Conservation (phyloP, 257 asterid genomes). For the Nicotiana tomentosiformis region DNA sequence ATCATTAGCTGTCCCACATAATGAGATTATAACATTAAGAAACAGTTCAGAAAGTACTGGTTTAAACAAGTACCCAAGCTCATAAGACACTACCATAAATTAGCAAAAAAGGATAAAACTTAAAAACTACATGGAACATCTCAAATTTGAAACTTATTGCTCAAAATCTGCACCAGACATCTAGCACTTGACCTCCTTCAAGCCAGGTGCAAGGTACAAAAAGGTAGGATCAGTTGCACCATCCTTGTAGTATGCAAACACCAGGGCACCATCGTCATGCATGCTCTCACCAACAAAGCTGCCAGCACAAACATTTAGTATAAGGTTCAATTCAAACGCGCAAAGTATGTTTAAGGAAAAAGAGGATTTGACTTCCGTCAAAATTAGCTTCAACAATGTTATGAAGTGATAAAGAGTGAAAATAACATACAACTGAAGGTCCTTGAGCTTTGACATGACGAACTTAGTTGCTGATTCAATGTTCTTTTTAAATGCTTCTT, state of each 20-base stretch:
- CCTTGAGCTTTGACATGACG: constrained; percentile 55
- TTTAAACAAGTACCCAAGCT: not conserved
- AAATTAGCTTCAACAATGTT: not conserved
- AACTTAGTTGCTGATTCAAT: constrained; percentile 78
- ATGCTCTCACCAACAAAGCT: constrained; percentile 95
- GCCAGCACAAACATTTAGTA: not conserved
- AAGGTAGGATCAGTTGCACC: constrained; percentile 86
- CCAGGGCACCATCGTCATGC: constrained; percentile 58
- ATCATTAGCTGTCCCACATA: not conserved
- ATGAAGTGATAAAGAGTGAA: not conserved
- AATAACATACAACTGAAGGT: constrained; percentile 76
- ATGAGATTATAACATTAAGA: not conserved
- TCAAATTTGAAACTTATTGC: not conserved
- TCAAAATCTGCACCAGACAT: constrained; percentile 3
- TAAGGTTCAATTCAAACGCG: not conserved
- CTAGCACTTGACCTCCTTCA: constrained; percentile 84
- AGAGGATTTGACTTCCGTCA: not conserved
- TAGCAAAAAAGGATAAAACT: not conserved
- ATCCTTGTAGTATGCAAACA: constrained; percentile 86
- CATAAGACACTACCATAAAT: not conserved
- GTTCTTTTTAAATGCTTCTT: constrained; percentile 54
- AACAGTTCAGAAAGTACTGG: not conserved
- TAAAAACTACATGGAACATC: constrained; percentile 5
- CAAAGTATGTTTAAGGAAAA: not conserved
- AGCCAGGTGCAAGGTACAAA: constrained; percentile 62